A percentile compares a stretch with the other conserved stretches of the same genome.
These are phyloP conservation scores for Arxiozyma bovina DNA, from an alignment of 1,139 yeast genomes.

Conservation along the genomic window DNA sequence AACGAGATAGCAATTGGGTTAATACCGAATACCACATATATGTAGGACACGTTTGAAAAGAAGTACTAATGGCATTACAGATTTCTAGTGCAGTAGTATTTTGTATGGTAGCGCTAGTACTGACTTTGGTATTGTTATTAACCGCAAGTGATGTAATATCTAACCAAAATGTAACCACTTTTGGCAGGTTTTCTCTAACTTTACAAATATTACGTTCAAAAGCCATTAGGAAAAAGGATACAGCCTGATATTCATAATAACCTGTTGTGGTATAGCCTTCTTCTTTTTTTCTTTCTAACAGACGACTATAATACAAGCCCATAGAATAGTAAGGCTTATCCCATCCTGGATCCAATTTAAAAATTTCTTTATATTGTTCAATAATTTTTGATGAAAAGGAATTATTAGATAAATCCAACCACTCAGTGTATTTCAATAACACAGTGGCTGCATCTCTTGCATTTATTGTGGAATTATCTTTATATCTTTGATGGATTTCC, in stretches of 20 bases:
- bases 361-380: constrained; percentile 56
- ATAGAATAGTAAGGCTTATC: constrained; percentile 74
- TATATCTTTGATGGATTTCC: constrained; percentile 33
- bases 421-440: constrained; percentile 71
- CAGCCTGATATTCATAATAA: constrained; percentile 55
- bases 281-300: constrained; percentile 52
- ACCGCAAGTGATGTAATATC: constrained; percentile 53
- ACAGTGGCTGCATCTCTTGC: constrained; percentile 39
- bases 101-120: constrained; percentile 14
- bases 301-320: constrained; percentile 71
- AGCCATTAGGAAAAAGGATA: constrained; percentile 57
- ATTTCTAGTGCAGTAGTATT: constrained; percentile 22
- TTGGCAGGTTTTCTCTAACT: constrained; percentile 81
- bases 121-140: constrained; percentile 7
- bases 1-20: constrained; percentile 77
- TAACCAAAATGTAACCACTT: constrained; percentile 82
- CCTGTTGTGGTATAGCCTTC: constrained; percentile 43
- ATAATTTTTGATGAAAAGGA: constrained; percentile 69
- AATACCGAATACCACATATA: constrained; percentile 78
- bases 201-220: constrained; percentile 61
- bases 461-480: constrained; percentile 14
- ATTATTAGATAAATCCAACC: constrained; percentile 85
- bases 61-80: constrained; percentile 41
- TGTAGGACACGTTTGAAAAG: constrained; percentile 43
- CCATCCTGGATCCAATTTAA: constrained; percentile 52